Conservation (phyloP, 2,329 filamentous ascomycete species). For the Macrophomina phaseolina region DNA sequence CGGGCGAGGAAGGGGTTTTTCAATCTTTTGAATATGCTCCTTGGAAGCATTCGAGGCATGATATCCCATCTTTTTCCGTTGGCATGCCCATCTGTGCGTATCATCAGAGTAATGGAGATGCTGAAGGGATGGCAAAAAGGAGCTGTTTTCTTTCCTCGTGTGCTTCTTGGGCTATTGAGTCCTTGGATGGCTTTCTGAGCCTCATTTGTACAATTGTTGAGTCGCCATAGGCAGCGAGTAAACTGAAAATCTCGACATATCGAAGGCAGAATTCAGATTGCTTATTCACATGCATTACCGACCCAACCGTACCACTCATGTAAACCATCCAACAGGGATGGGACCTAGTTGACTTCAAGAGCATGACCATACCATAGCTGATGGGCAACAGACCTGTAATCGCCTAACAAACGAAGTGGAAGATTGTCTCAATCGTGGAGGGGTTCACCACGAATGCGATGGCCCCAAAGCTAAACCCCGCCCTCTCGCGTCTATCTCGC, state of each 20-base stretch:
- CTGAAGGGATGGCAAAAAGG: background rate
- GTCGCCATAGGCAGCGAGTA: conserved; percentile 11
- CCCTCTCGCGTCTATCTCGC: no score
- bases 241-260: conserved; percentile 1
- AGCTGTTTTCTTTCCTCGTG: background rate
- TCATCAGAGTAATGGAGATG: background rate
- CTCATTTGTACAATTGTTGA: background rate
- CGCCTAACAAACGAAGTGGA: no score
- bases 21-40: conserved; percentile 13
- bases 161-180: background rate
- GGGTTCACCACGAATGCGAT: no score
- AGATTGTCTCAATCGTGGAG: no score
- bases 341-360: no score
- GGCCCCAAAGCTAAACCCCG: no score
- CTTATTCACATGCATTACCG: no score
- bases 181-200: background rate
- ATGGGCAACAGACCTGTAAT: no score
- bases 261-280: no score
- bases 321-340: no score
- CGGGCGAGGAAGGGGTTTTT: background rate
- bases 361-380: no score
- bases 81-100: background rate
- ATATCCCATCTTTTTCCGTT: conserved; percentile 19
- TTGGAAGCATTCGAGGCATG: conserved; percentile 16
- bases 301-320: no score